Evolutionary conservation across 2,329 filamentous ascomycete species (phyloP).

Genomic region (Alternaria alternata): DNA sequence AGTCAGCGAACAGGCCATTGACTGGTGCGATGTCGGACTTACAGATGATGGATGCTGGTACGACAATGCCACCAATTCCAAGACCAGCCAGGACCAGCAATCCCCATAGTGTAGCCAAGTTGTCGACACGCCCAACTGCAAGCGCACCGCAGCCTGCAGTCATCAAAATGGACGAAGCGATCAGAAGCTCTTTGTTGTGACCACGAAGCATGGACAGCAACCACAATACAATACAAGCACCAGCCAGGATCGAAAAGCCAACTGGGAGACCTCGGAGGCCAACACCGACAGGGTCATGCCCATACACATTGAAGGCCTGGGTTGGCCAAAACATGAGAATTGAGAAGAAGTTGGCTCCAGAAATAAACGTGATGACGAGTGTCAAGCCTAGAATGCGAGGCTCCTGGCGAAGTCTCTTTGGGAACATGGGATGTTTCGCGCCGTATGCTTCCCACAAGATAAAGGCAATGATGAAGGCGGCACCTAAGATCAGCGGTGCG

Average conservation of each 20-base stretch:
- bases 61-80: conserved; percentile 72
- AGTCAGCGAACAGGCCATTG: conserved; percentile 4
- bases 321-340: conserved; percentile 47
- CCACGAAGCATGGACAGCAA: conserved; percentile 66
- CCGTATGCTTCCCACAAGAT: conserved; percentile 55
- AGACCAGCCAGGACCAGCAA: conserved; percentile 68
- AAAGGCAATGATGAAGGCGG: conserved; percentile 55
- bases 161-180: conserved; percentile 69
- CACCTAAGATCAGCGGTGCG: conserved; percentile 62
- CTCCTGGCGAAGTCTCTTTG: conserved; percentile 39
- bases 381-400: conserved; percentile 39
- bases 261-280: conserved; percentile 71
- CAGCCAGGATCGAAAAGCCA: conserved; percentile 68
- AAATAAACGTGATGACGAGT: conserved; percentile 45
- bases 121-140: conserved; percentile 60
- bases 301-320: conserved; percentile 44
- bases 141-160: conserved; percentile 69
- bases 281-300: conserved; percentile 68
- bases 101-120: conserved; percentile 63
- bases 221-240: conserved; percentile 67
- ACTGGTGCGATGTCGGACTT: neutral
- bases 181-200: conserved; percentile 67
- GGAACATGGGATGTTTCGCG: conserved; percentile 54
- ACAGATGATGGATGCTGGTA: conserved; percentile 70
- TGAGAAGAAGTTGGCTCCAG: conserved; percentile 43